Evolutionary conservation across 768 basidiomycete genomes (phyloP).

Genomic region (Boletus sensibilis): DNA sequence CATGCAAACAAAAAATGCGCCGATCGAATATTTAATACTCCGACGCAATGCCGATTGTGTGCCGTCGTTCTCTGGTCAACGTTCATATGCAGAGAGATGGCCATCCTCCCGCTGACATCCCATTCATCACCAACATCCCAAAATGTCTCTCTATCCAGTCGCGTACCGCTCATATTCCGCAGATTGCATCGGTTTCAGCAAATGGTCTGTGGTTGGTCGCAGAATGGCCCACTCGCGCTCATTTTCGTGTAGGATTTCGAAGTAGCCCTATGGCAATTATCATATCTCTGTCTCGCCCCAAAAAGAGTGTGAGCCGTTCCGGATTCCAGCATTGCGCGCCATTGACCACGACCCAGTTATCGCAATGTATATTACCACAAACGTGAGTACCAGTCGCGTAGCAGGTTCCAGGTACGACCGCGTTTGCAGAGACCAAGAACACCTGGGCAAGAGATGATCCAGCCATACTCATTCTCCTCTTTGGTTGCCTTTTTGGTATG

Average conservation of each 20-base stretch:
- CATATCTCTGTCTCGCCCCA: slow-evolving; percentile 90
- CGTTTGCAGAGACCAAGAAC: slow-evolving; percentile 84
- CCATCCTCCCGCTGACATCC: slow-evolving; percentile 34
- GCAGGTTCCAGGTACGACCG: not conserved
- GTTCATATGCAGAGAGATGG: slow-evolving; percentile 15
- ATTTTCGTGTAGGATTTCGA: slow-evolving; percentile 78
- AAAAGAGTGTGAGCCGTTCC: slow-evolving; percentile 73
- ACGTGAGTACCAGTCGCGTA: slow-evolving; percentile 49
- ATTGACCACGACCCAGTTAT: slow-evolving; percentile 51
- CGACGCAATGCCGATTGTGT: slow-evolving; percentile 22
- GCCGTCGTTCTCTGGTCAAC: slow-evolving; percentile 14
- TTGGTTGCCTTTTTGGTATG: slow-evolving; percentile 71
- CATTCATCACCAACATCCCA: slow-evolving; percentile 14
- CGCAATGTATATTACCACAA: slow-evolving; percentile 98
- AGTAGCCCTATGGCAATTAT: slow-evolving; percentile 92
- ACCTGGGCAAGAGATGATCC: slow-evolving; percentile 98
- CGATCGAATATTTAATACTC: slow-evolving; percentile 17
- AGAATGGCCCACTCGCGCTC: not conserved
- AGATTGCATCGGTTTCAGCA: slow-evolving; percentile 80
- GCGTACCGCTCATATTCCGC: slow-evolving; percentile 78
- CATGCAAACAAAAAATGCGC: slow-evolving; percentile 1
- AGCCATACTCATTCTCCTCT: slow-evolving; percentile 86
- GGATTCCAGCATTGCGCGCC: not conserved
- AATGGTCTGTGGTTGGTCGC: slow-evolving; percentile 55
- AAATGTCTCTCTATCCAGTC: slow-evolving; percentile 39